Conservation (phyloP, 768 basidiomycete genomes). For the Pisolithus orientalis region DNA sequence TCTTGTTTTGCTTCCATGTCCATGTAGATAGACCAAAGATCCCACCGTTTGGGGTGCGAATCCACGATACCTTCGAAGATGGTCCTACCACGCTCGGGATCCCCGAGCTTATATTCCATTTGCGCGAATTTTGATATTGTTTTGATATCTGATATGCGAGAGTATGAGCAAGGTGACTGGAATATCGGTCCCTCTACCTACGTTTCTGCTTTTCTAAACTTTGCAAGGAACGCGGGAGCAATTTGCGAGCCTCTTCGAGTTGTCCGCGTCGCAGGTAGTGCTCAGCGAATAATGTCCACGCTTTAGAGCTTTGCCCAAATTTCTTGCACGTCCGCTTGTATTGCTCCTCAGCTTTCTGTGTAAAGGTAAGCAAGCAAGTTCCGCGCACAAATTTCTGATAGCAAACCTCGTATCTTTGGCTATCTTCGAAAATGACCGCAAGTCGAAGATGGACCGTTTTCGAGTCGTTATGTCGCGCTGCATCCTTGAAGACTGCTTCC, state of each 20-base stretch:
- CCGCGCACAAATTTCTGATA: slow-evolving; percentile 7
- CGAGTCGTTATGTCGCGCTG: slow-evolving; percentile 84
- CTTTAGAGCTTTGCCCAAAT: slow-evolving; percentile 89
- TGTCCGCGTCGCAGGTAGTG: slow-evolving; percentile 70
- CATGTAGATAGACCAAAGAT: slow-evolving; percentile 94
- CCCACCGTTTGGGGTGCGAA: slow-evolving; percentile 91
- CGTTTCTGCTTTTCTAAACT: slow-evolving; percentile 92
- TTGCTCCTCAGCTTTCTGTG: slow-evolving; percentile 89
- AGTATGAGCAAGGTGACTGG: slow-evolving; percentile 1
- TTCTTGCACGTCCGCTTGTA: slow-evolving; percentile 88
- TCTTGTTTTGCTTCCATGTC: slow-evolving; percentile 87
- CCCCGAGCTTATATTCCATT: slow-evolving; percentile 91
- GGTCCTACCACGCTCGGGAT: slow-evolving; percentile 91
- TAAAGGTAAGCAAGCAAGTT: not conserved
- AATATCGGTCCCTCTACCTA: slow-evolving; percentile 34
- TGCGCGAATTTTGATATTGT: slow-evolving; percentile 94
- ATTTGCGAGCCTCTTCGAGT: slow-evolving; percentile 73
- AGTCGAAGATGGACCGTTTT: slow-evolving; percentile 85
- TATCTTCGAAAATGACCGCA: slow-evolving; percentile 78
- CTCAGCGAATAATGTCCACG: slow-evolving; percentile 87
- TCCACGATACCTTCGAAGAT: slow-evolving; percentile 96
- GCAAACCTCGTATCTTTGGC: slow-evolving; percentile 71
- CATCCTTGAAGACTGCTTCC: slow-evolving; percentile 85
- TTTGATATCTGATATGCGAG: slow-evolving; percentile 65
- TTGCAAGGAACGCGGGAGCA: slow-evolving; percentile 84